Evolutionary conservation across 768 basidiomycete species (phyloP).

Genomic region (Phallus indusiatus): DNA sequence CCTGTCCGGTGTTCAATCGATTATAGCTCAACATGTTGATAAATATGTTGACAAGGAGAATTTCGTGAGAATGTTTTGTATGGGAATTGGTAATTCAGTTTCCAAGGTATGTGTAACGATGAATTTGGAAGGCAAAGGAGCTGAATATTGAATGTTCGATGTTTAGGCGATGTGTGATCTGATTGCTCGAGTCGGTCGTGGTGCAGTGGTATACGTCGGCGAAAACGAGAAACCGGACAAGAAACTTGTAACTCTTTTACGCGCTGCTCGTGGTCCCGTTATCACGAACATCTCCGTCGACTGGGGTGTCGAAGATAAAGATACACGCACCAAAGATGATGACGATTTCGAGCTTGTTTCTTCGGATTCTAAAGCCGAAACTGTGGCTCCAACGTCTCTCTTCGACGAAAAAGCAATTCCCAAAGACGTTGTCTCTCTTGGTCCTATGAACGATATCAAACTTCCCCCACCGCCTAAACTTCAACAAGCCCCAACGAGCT

Average conservation of each 20-base stretch:
- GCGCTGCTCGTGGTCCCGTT: slow-evolving; percentile 39
- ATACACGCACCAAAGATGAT: not conserved
- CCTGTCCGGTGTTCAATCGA: slow-evolving; percentile 1
- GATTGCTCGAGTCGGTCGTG: slow-evolving; percentile 45
- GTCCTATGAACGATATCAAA: not conserved
- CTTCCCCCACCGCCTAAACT: slow-evolving; percentile 9
- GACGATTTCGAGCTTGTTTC: slow-evolving; percentile 13
- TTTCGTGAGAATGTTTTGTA: slow-evolving; percentile 41
- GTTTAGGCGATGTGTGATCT: slow-evolving; percentile 34
- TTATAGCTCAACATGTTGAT: not conserved
- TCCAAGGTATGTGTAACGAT: slow-evolving; percentile 24
- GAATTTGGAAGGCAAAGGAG: not conserved
- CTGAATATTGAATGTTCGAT: not conserved
- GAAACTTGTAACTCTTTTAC: slow-evolving; percentile 42
- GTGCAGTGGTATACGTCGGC: slow-evolving; percentile 37
- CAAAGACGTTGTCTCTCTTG: not conserved
- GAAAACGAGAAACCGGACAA: slow-evolving; percentile 36
- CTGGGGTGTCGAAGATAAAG: slow-evolving; percentile 26
- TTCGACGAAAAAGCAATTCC: not conserved
- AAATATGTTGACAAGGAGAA: not conserved
- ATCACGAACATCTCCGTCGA: slow-evolving; percentile 39
- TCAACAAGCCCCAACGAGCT: slow-evolving; percentile 7
- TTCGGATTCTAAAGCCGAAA: not conserved
- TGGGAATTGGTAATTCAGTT: slow-evolving; percentile 45
- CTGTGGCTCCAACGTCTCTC: not conserved